Conservation (phyloP, 768 basidiomycete species). For the Hygrophorus pudorinus region DNA sequence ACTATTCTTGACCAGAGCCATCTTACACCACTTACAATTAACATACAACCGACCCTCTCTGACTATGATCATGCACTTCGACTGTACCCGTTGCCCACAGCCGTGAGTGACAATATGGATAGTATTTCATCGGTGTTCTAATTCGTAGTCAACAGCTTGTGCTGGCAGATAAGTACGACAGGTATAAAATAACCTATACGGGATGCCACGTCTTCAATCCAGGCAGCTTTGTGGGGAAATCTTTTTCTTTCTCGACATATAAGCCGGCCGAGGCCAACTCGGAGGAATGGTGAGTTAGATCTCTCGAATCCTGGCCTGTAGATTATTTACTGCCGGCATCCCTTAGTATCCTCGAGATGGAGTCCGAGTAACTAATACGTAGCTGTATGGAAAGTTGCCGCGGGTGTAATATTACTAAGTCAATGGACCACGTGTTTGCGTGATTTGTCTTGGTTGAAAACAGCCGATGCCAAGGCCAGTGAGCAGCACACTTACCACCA, state of each 20-base stretch:
- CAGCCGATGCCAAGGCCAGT: too few relatives aligned
- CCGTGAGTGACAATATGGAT: conserved; percentile 40
- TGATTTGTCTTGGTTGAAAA: too few relatives aligned
- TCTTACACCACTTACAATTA: conserved; percentile 76
- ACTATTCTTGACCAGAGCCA: conserved; percentile 93
- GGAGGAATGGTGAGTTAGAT: conserved; percentile 58
- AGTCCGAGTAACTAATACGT: conserved; percentile 21
- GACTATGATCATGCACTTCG: conserved; percentile 91
- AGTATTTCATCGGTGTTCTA: neutral
- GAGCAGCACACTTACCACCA: too few relatives aligned
- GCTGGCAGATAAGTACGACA: conserved; percentile 93
- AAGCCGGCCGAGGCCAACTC: conserved; percentile 79
- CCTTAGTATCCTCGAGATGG: conserved; percentile 31
- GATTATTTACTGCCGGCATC: conserved; percentile 4
- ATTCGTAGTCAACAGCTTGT: conserved; percentile 46
- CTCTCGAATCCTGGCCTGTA: neutral
- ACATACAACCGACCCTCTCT: conserved; percentile 78
- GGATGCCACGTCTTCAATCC: conserved; percentile 99
- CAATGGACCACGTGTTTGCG: too few relatives aligned
- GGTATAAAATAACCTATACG: conserved; percentile 93
- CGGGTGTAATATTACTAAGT: too few relatives aligned
- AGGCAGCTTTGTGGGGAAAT: conserved; percentile 77
- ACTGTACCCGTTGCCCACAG: conserved; percentile 88
- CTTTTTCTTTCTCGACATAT: conserved; percentile 84
- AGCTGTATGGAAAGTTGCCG: too few relatives aligned